Base-by-base conservation (phyloP, 345 rosid genomes). In the Turnera subulata region DNA sequence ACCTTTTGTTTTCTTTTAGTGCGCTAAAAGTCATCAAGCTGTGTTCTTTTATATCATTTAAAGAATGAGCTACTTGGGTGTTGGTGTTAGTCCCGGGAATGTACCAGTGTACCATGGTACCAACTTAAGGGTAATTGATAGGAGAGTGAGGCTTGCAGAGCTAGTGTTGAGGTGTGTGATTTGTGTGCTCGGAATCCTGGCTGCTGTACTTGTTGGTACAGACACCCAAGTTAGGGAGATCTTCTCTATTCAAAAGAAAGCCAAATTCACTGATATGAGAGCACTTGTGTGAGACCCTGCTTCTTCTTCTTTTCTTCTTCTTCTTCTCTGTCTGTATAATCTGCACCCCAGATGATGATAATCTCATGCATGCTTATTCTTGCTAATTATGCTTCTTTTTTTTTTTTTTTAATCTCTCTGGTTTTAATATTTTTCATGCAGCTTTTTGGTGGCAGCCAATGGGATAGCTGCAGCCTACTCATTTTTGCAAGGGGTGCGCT, bases 191-290 rank as follows among this genome's bases (percentile, higher is more conserved):
- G 75, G 86, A 59, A 63, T 81, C 49, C 64, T 80, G 35, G 64
- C 88, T 32, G 94, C 82, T 72, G 65, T 83, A 57, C 83, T 93
- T 65, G 68, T 93, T 26, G 96, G 64, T 5, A 87, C 94, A 18
- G 87, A 89, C 65, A 23, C 85, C 38, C 86, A 93, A 64, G 85
- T 82, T 61, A 83, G 64, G 63, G 80, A 75, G 46, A 85, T 93
- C 75, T 89, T 93, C 66, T 61, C 84, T 4, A 87, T 87, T 53
- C 73, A 63, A 68, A 89, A 83, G 83, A 73, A 50, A 65, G 99
- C 97, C 5, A 81, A 49, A 65, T 89, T 73, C 67, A 85, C 94
- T 7, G 99, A 89, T 78, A 85, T 89, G 94, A 93, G 89, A 74
- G 88, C 97, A 9, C 88, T 93, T 25, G 90, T 89, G 99, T 89